phyloP scores from a whole-genome alignment of 768 basidiomycete species.

The Suillus subalutaceus region DNA sequence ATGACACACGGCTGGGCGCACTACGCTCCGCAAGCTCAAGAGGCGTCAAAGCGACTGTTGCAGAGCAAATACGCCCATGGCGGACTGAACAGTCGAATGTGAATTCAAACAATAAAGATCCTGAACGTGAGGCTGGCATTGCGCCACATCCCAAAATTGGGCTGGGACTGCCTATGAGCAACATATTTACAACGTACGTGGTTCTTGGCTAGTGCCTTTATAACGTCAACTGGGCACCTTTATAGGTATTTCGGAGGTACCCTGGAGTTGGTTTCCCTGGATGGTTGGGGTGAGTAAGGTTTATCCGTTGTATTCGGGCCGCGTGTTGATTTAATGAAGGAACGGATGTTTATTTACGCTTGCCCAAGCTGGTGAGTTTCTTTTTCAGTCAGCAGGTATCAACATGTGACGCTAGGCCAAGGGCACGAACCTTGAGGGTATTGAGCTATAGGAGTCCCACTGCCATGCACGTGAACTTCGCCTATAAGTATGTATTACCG shows the following conservation, averaged over 20 bases:
- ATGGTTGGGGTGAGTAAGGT: conserved; percentile 75
- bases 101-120: conserved; percentile 32
- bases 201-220: conserved; percentile 1
- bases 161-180: conserved; percentile 87
- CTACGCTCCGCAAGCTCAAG: conserved; percentile 62
- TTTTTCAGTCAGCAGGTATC: background rate
- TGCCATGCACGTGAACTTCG: background rate
- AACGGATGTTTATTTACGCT: conserved; percentile 79
- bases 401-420: conserved; percentile 29
- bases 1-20: conserved; percentile 67
- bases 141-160: conserved; percentile 69
- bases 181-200: conserved; percentile 79
- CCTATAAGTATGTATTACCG: background rate
- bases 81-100: conserved; percentile 23
- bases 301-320: background rate
- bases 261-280: conserved; percentile 74
- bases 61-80: conserved; percentile 71
- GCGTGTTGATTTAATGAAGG: conserved; percentile 43
- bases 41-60: conserved; percentile 77
- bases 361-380: conserved; percentile 73
- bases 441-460: conserved; percentile 58
- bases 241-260: conserved; percentile 82
- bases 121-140: conserved; percentile 47
- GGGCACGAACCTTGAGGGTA: conserved; percentile 87
- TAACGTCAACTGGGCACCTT: background rate